Evolutionary conservation across 306 rosid species (phyloP).

Genomic region (Cucurbita moschata): DNA sequence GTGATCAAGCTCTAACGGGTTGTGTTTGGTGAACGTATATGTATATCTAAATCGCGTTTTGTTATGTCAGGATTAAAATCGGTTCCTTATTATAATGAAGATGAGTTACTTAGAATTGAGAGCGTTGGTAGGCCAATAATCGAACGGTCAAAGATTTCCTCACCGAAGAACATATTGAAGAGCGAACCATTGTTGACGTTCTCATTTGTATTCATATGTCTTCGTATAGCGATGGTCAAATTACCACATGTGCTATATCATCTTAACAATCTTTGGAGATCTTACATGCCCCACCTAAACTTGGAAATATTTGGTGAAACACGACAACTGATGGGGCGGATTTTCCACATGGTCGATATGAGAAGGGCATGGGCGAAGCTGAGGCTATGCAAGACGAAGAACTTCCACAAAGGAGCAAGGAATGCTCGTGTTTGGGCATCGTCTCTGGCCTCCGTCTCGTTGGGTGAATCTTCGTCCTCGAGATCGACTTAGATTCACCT

Average conservation of each 20-base stretch:
- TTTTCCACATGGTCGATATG: conserved; percentile 40
- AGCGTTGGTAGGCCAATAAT: conserved; percentile 15
- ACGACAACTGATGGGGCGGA: conserved; percentile 40
- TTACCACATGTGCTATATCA: conserved; percentile 22
- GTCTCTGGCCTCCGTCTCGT: conserved; percentile 57
- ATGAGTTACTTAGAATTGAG: conserved; percentile 9
- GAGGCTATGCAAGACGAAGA: conserved; percentile 45
- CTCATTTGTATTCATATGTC: conserved; percentile 41
- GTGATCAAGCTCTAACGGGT: not conserved
- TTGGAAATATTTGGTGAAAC: conserved; percentile 65
- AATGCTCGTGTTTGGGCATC: conserved; percentile 70
- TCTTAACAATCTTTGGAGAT: conserved; percentile 37
- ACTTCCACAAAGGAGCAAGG: conserved; percentile 50
- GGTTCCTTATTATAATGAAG: conserved; percentile 12
- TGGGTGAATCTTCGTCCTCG: conserved; percentile 38
- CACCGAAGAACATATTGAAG: conserved; percentile 20
- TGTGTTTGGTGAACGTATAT: not conserved
- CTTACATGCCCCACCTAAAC: conserved; percentile 37
- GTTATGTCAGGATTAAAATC: conserved; percentile 41
- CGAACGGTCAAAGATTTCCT: conserved; percentile 16
- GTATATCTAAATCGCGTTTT: not conserved
- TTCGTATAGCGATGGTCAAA: conserved; percentile 27
- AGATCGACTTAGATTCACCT: not conserved
- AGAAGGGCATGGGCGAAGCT: conserved; percentile 60
- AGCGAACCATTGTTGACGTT: conserved; percentile 43